phyloP scores from a whole-genome alignment of 1,284 basidiomycete species.

The Pholiota adiposa region DNA sequence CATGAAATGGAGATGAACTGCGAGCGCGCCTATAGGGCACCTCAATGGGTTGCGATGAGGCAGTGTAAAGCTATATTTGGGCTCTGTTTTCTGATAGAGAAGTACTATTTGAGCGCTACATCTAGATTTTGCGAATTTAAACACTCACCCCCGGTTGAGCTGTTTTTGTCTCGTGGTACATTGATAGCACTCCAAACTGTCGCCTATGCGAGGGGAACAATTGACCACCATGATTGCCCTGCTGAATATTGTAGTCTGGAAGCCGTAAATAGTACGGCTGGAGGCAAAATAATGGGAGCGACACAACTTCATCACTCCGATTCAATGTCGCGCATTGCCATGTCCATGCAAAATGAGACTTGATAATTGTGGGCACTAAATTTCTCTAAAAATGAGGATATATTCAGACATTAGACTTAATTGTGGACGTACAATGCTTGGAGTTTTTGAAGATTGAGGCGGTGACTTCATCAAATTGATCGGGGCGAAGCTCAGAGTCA shows the following conservation, averaged over 20 bases:
- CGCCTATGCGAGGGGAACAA: not conserved
- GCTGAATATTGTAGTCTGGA: not conserved
- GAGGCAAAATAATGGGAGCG: slow-evolving; percentile 6
- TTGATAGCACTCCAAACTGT: slow-evolving; percentile 5
- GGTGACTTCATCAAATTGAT: slow-evolving; percentile 15
- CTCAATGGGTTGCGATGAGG: slow-evolving; percentile 14
- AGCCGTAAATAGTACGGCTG: slow-evolving; percentile 10
- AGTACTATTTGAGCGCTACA: not conserved
- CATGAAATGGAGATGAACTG: slow-evolving; percentile 14
- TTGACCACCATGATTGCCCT: not conserved
- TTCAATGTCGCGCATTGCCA: slow-evolving; percentile 19
- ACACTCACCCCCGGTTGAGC: slow-evolving; percentile 11
- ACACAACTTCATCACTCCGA: slow-evolving; percentile 10
- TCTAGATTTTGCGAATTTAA: not conserved
- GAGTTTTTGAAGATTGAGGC: slow-evolving; percentile 8
- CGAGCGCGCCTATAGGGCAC: slow-evolving; percentile 13
- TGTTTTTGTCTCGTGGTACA: too few relatives aligned
- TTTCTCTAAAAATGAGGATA: too few relatives aligned
- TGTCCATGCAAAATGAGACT: slow-evolving; percentile 15
- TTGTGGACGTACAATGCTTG: not conserved
- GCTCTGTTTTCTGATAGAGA: slow-evolving; percentile 11
- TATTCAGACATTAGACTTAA: too few relatives aligned
- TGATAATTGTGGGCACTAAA: slow-evolving; percentile 10
- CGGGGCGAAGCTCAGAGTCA: slow-evolving; percentile 12
- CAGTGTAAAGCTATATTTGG: slow-evolving; percentile 11